Conservation (phyloP, 768 basidiomycete genomes). For the Lepiota brunneoincarnata region DNA sequence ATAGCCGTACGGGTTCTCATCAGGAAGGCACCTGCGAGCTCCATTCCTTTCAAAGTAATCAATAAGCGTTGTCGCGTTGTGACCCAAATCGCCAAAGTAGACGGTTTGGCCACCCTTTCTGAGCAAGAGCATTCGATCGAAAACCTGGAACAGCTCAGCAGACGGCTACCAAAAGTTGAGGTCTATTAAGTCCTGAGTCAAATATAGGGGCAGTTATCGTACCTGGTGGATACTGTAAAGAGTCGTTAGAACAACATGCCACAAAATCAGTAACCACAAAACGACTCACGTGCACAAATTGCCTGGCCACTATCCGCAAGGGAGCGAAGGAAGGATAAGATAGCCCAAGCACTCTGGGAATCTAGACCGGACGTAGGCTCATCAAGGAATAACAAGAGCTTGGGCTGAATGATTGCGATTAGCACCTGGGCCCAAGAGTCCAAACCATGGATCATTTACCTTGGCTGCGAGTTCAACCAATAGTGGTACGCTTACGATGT, state of each 20-base stretch:
- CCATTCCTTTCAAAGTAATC: slow-evolving; percentile 76
- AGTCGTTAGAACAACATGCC: background rate
- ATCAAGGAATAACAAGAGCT: slow-evolving; percentile 81
- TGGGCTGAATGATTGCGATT: slow-evolving; percentile 47
- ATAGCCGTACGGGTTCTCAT: slow-evolving; percentile 65
- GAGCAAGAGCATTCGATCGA: slow-evolving; percentile 76
- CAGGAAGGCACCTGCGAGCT: slow-evolving; percentile 52
- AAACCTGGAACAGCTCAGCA: slow-evolving; percentile 33
- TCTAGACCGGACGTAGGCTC: slow-evolving; percentile 90
- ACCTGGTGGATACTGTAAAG: slow-evolving; percentile 45
- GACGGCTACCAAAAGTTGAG: background rate
- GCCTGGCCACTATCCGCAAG: slow-evolving; percentile 83
- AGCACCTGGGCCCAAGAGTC: background rate
- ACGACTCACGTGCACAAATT: slow-evolving; percentile 76
- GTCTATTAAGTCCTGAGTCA: background rate
- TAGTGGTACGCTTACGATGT: slow-evolving; percentile 79
- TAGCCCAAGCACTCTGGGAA: slow-evolving; percentile 86
- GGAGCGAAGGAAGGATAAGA: slow-evolving; percentile 70
- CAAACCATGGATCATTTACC: slow-evolving; percentile 31
- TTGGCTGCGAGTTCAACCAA: slow-evolving; percentile 89
- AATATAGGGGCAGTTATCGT: slow-evolving; percentile 73
- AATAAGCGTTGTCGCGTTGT: slow-evolving; percentile 59
- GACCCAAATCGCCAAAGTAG: slow-evolving; percentile 72
- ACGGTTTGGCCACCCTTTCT: slow-evolving; percentile 76
- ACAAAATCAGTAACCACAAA: background rate